These are phyloP conservation scores for Pseudocercospora crystallina DNA, from an alignment of 2,329 filamentous ascomycete species.

Conservation along the genomic window DNA sequence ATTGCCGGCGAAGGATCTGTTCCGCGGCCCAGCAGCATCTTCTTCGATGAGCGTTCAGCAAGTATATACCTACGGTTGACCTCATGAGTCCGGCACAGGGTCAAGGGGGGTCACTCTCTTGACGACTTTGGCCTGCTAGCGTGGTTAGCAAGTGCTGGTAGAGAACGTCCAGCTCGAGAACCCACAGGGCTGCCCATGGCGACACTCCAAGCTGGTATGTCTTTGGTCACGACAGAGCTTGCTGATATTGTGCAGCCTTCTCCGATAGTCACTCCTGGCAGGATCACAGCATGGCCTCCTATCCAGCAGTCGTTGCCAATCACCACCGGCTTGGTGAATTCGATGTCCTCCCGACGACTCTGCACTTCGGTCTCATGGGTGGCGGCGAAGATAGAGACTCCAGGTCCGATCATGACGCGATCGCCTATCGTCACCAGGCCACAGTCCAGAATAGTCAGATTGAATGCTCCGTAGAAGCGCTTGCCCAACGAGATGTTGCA, in stretches of 20 bases:
- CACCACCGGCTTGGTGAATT: conserved; percentile 50
- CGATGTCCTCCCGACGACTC: conserved; percentile 48
- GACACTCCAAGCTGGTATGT: conserved; percentile 26
- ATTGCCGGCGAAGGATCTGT: no score
- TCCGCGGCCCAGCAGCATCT: no score
- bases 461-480: conserved; percentile 65
- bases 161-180: not conserved
- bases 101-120: conserved; percentile 24
- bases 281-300: conserved; percentile 24
- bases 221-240: conserved; percentile 22
- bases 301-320: conserved; percentile 41
- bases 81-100: not conserved
- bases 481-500: conserved; percentile 63
- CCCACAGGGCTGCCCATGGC: conserved; percentile 15
- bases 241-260: conserved; percentile 26
- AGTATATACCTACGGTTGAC: no score
- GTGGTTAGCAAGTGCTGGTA: no score
- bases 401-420: conserved; percentile 53
- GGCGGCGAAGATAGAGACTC: conserved; percentile 54
- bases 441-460: conserved; percentile 54
- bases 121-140: conserved; percentile 21
- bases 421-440: conserved; percentile 55
- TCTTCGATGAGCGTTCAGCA: no score
- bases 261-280: conserved; percentile 27
- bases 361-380: conserved; percentile 54